Conservation (phyloP, 768 basidiomycete species). For the Tylopilus plumbeoviolaceoides region DNA sequence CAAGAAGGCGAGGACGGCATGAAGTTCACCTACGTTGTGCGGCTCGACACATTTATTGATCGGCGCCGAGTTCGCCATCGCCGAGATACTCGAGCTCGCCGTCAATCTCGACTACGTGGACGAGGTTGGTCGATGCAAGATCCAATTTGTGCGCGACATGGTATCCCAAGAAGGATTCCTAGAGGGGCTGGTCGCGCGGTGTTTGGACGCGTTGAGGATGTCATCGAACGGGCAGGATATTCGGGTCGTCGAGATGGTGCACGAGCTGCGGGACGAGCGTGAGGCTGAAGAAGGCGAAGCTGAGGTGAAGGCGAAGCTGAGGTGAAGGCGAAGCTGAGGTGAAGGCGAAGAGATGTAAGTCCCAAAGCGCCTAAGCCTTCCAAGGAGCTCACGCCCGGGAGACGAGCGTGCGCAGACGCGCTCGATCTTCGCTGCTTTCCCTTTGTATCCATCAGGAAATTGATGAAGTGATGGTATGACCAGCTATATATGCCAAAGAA, state of each 20-base stretch:
- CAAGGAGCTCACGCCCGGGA: constrained; percentile 52
- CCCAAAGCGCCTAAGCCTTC: constrained; percentile 19
- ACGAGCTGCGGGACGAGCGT: constrained; percentile 58
- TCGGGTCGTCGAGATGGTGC: constrained; percentile 82
- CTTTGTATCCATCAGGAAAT: constrained; percentile 48
- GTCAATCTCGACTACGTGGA: constrained; percentile 86
- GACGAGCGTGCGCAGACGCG: constrained; percentile 51
- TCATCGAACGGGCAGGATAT: constrained; percentile 81
- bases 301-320: too few relatives aligned
- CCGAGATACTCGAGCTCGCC: constrained; percentile 76
- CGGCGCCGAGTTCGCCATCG: constrained; percentile 57
- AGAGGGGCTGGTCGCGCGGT: constrained; percentile 60
- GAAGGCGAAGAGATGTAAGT: background rate
- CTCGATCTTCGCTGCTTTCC: constrained; percentile 73
- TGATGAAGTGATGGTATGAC: too few relatives aligned
- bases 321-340: too few relatives aligned
- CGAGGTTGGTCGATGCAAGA: constrained; percentile 84
- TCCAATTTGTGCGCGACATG: constrained; percentile 82
- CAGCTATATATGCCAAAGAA: too few relatives aligned
- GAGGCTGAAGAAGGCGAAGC: constrained; percentile 31
- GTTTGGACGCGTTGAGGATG: constrained; percentile 77
- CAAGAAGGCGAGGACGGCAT: too few relatives aligned
- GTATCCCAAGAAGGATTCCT: constrained; percentile 68
- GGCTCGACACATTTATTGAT: constrained; percentile 20
- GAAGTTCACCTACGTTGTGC: too few relatives aligned